Conservation (phyloP, 148 eudicot species). For the Chenopodium quinoa region DNA sequence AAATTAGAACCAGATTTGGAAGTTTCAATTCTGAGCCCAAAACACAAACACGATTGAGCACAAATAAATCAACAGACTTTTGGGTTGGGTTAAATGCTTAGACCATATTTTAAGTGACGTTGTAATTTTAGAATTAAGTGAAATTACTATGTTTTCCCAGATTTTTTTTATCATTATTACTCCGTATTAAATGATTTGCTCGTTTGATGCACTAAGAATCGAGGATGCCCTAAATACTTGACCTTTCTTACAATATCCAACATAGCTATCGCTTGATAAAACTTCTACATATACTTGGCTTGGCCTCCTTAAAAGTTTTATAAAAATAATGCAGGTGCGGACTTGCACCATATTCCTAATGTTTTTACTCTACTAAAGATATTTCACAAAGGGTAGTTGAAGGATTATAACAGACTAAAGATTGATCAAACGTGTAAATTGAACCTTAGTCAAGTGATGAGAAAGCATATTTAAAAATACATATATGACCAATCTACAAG, state of each 20-base stretch:
- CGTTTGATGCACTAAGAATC: neutral
- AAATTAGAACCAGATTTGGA: too few relatives aligned
- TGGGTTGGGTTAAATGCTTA: neutral
- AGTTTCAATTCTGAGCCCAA: too few relatives aligned
- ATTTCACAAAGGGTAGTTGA: neutral
- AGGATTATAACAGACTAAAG: neutral
- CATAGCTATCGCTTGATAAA: neutral
- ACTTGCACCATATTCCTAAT: neutral
- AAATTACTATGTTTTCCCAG: neutral
- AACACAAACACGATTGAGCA: neutral
- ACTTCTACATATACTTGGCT: too few relatives aligned
- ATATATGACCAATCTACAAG: neutral
- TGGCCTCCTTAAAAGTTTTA: too few relatives aligned
- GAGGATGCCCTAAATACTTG: neutral
- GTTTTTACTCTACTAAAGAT: neutral
- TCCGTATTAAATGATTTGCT: neutral
- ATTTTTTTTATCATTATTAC: too few relatives aligned
- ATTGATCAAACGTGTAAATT: neutral
- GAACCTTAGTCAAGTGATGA: neutral
- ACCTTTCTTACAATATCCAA: neutral
- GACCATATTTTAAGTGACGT: neutral
- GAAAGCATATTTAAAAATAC: neutral
- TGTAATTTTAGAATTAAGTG: neutral
- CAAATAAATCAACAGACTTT: neutral
- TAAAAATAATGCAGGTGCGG: neutral